phyloP scores from a whole-genome alignment of 257 asterid species.

The Solanum dulcamara region DNA sequence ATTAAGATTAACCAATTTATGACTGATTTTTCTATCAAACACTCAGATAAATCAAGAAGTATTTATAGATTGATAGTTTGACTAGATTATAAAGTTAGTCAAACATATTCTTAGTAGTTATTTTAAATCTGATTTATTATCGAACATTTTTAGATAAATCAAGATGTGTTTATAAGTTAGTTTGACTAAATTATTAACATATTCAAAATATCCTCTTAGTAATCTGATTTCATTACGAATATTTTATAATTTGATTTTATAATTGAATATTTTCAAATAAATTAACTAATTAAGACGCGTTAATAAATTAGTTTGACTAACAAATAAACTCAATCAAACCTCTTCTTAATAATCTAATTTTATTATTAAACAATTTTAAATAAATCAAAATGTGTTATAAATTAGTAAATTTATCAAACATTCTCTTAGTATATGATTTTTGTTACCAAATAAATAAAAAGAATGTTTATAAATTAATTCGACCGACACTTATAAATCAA shows the following conservation, averaged over 20 bases:
- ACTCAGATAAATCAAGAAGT: background rate
- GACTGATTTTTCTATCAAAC: background rate
- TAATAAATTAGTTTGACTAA: background rate
- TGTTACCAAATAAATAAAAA: background rate
- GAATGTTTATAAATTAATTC: background rate
- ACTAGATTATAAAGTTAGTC: background rate
- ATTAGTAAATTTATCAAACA: background rate
- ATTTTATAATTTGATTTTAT: too few relatives aligned
- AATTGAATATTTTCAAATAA: too few relatives aligned
- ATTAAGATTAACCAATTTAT: background rate
- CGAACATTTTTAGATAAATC: background rate
- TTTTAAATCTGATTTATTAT: too few relatives aligned
- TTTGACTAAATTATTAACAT: too few relatives aligned
- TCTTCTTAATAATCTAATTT: too few relatives aligned
- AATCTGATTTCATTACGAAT: too few relatives aligned
- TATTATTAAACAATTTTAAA: too few relatives aligned
- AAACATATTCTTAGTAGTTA: background rate
- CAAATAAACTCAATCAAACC: background rate
- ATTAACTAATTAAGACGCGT: too few relatives aligned
- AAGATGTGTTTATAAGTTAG: too few relatives aligned
- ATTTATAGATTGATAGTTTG: background rate
- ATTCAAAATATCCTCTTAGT: background rate
- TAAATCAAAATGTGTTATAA: too few relatives aligned
- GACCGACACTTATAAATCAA: background rate
- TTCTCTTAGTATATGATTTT: too few relatives aligned